Conservation (phyloP, 2,329 filamentous ascomycete genomes). For the Fusarium devonianum region DNA sequence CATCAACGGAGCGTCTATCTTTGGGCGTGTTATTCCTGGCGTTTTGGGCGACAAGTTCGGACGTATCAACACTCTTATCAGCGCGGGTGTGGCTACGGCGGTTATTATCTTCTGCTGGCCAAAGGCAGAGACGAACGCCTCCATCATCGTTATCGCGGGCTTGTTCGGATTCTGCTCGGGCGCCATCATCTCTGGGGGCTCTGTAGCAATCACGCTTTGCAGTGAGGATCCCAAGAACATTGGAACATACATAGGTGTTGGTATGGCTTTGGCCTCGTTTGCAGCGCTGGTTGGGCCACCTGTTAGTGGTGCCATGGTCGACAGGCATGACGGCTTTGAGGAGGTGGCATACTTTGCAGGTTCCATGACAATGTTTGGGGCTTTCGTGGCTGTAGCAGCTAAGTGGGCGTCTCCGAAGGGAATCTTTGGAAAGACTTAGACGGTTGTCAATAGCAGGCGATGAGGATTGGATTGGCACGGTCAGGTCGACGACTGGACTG, state of each 20-base stretch:
- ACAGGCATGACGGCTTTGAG: slow-evolving; percentile 44
- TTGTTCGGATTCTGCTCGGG: slow-evolving; percentile 51
- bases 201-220: slow-evolving; percentile 51
- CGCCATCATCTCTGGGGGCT: slow-evolving; percentile 53
- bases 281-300: slow-evolving; percentile 53
- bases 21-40: slow-evolving; percentile 66
- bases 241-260: slow-evolving; percentile 63
- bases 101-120: slow-evolving; percentile 43
- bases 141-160: slow-evolving; percentile 47
- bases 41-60: slow-evolving; percentile 65
- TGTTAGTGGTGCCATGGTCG: slow-evolving; percentile 46
- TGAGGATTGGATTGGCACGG: not conserved
- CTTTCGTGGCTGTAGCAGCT: slow-evolving; percentile 14
- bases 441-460: not conserved
- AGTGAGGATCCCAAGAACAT: slow-evolving; percentile 43
- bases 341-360: slow-evolving; percentile 37
- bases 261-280: slow-evolving; percentile 52
- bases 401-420: slow-evolving; percentile 29
- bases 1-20: slow-evolving; percentile 67
- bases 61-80: slow-evolving; percentile 56
- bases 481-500: too few relatives aligned
- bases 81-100: slow-evolving; percentile 7
- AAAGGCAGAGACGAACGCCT: slow-evolving; percentile 41
- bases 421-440: slow-evolving; percentile 29
- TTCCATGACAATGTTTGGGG: slow-evolving; percentile 34